A percentile compares a stretch with the other conserved stretches of the same genome.
Conservation (phyloP, 1,139 yeast species). For the Pichia sp. region DNA sequence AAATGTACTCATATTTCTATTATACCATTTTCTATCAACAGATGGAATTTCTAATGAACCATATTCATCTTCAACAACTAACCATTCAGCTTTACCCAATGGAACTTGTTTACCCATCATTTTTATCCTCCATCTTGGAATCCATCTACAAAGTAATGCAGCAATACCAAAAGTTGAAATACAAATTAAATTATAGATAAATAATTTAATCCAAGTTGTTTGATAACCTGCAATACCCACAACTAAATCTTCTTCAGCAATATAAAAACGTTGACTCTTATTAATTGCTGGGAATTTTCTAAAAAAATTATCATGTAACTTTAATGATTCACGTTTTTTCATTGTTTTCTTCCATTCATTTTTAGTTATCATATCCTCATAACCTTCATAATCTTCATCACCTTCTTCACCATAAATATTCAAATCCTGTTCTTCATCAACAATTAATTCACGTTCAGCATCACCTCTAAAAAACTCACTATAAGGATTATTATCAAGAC, state of each 20-base stretch:
- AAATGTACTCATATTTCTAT: constrained; percentile 65
- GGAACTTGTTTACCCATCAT: constrained; percentile 62
- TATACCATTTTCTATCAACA: constrained; percentile 54
- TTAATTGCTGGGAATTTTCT: constrained; percentile 39
- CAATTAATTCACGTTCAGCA: constrained; percentile 18
- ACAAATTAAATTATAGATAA: constrained; percentile 51
- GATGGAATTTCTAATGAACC: constrained; percentile 68
- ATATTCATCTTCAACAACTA: constrained; percentile 87
- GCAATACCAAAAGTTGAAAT: constrained; percentile 61
- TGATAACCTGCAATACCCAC: constrained; percentile 89
- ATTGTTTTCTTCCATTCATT: constrained; percentile 15
- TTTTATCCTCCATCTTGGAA: constrained; percentile 67
- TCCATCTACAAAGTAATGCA: constrained; percentile 73
- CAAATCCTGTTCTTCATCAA: constrained; percentile 16
- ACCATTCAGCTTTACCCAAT: constrained; percentile 83
- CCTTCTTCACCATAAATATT: constrained; percentile 12
- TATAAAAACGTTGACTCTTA: constrained; percentile 71
- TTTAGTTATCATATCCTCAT: constrained; percentile 15
- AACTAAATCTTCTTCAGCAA: constrained; percentile 92
- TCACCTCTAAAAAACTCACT: constrained; percentile 19
- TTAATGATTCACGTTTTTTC: constrained; percentile 15
- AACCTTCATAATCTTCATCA: constrained; percentile 21
- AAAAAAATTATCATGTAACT: constrained; percentile 35
- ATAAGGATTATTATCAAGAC: constrained; percentile 14
- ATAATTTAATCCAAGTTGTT: constrained; percentile 42